phyloP scores from a whole-genome alignment of 2,329 filamentous ascomycete genomes.

The Xenoacremonium recifei region DNA sequence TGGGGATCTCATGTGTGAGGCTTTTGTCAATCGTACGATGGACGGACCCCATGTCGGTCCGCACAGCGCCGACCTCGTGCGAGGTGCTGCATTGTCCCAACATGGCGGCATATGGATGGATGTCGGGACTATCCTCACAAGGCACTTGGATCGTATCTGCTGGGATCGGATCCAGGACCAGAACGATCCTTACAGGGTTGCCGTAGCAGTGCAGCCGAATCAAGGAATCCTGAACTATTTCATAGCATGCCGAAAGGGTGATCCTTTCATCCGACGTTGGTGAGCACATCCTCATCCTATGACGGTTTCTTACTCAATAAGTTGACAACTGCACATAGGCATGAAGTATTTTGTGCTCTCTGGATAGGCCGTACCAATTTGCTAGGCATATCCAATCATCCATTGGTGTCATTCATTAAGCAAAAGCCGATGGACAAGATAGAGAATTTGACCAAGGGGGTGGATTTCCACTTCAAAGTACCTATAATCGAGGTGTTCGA shows the following conservation, averaged over 20 bases:
- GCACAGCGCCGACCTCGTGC: slow-evolving; percentile 42
- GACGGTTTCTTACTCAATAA: background rate
- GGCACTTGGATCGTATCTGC: slow-evolving; percentile 36
- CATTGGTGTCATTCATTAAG: slow-evolving; percentile 23
- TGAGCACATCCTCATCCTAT: slow-evolving; percentile 4
- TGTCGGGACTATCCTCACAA: slow-evolving; percentile 37
- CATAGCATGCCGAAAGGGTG: slow-evolving; percentile 35
- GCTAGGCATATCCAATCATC: slow-evolving; percentile 23
- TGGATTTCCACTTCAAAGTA: no score
- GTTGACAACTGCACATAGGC: slow-evolving; percentile 25
- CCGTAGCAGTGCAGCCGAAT: slow-evolving; percentile 23
- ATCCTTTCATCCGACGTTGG: slow-evolving; percentile 37
- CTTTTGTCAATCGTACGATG: slow-evolving; percentile 32
- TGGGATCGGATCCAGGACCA: slow-evolving; percentile 37
- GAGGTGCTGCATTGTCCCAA: slow-evolving; percentile 35
- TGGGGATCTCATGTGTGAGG: slow-evolving; percentile 26
- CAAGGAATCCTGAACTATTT: slow-evolving; percentile 29
- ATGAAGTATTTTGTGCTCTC: slow-evolving; percentile 30
- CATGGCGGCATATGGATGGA: slow-evolving; percentile 42
- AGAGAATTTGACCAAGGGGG: no score
- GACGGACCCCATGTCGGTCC: slow-evolving; percentile 37
- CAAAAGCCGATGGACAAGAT: slow-evolving; percentile 29
- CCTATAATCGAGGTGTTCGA: no score
- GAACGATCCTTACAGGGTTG: slow-evolving; percentile 28
- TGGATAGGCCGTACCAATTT: slow-evolving; percentile 27